These are phyloP conservation scores for Teunomyces pallodes DNA, from an alignment of 805 yeast species.

Conservation along the genomic window DNA sequence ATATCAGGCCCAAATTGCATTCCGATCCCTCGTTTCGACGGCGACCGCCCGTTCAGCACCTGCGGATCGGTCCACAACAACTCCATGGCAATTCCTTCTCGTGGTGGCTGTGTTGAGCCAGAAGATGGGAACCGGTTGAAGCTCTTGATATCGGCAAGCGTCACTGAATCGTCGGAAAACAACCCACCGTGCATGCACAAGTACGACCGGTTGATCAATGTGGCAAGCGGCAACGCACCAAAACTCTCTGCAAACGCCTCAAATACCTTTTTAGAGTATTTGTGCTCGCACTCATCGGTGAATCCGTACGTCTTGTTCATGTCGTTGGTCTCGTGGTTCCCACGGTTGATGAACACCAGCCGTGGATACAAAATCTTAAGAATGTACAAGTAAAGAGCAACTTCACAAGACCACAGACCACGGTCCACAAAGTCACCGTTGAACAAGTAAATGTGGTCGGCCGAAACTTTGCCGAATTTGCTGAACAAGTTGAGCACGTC, in stretches of 20 bases:
- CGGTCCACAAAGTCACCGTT: slow-evolving; percentile 98
- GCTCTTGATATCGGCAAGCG: slow-evolving; percentile 69
- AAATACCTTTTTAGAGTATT: slow-evolving; percentile 78
- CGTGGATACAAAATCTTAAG: slow-evolving; percentile 76
- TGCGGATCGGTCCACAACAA: slow-evolving; percentile 98
- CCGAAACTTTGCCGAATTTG: slow-evolving; percentile 66
- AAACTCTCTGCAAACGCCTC: slow-evolving; percentile 84
- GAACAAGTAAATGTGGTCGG: slow-evolving; percentile 73
- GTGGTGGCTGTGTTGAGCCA: slow-evolving; percentile 73
- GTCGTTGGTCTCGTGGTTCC: slow-evolving; percentile 94
- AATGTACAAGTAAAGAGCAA: slow-evolving; percentile 75
- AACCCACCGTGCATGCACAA: slow-evolving; percentile 95
- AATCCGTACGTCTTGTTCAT: slow-evolving; percentile 98
- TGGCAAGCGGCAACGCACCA: slow-evolving; percentile 80
- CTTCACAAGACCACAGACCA: slow-evolving; percentile 98
- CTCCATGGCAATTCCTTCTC: slow-evolving; percentile 93
- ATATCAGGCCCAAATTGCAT: slow-evolving; percentile 96
- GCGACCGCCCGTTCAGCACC: slow-evolving; percentile 68
- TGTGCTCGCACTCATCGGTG: slow-evolving; percentile 91
- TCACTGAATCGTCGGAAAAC: slow-evolving; percentile 72
- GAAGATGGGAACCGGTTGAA: slow-evolving; percentile 60
- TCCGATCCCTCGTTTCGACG: slow-evolving; percentile 93
- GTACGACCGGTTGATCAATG: slow-evolving; percentile 73
- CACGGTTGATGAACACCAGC: slow-evolving; percentile 76
- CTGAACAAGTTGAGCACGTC: slow-evolving; percentile 82